Conservation (phyloP, 805 yeast species). For the Clavispora fructus region DNA sequence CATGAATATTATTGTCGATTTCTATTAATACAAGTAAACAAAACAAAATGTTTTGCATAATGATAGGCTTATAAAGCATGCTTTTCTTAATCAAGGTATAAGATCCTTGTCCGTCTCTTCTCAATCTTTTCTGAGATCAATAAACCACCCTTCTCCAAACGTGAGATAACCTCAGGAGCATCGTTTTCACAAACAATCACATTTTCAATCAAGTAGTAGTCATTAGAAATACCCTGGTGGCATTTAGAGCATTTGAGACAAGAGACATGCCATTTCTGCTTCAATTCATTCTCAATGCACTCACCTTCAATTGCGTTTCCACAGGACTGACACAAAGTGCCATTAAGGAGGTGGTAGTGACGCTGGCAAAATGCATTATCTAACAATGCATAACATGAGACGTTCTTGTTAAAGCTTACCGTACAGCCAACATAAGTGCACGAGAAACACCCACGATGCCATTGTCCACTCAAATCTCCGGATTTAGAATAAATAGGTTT, state of each 20-base stretch:
- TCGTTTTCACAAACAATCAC: conserved; percentile 49
- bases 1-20: conserved; percentile 4
- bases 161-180: conserved; percentile 27
- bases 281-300: conserved; percentile 73
- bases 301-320: conserved; percentile 79
- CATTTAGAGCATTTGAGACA: conserved; percentile 74
- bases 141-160: conserved; percentile 8
- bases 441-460: conserved; percentile 86
- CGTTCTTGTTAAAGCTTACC: conserved; percentile 50
- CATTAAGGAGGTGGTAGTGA: conserved; percentile 73
- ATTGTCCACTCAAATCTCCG: conserved; percentile 81
- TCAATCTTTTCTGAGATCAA: conserved; percentile 31
- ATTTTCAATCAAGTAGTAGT: conserved; percentile 50
- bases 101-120: conserved; percentile 39
- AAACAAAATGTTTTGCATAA: background rate
- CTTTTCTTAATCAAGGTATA: conserved; percentile 23
- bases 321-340: conserved; percentile 70
- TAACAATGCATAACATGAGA: conserved; percentile 67
- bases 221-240: conserved; percentile 41
- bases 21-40: background rate
- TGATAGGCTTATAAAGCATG: background rate
- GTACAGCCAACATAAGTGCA: conserved; percentile 57
- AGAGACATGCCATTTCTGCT: conserved; percentile 66
- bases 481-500: conserved; percentile 81
- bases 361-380: conserved; percentile 79